phyloP scores from a whole-genome alignment of 1,284 basidiomycete species.

The Cutaneotrichosporon daszewskae region DNA sequence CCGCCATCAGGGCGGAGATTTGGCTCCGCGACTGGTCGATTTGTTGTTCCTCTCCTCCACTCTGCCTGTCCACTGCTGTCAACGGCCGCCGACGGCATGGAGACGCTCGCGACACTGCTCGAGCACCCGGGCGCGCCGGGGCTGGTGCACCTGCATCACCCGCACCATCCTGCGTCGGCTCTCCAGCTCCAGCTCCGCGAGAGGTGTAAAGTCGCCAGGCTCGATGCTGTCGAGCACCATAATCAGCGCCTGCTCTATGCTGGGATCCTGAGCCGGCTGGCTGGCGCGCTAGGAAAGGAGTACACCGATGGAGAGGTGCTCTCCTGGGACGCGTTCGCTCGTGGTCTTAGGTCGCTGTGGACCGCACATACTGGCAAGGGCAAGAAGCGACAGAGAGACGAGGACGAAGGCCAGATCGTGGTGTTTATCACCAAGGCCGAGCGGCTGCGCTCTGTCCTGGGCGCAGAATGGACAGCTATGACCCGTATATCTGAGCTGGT shows the following conservation, averaged over 20 bases:
- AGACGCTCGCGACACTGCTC: slow-evolving; percentile 52
- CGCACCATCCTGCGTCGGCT: slow-evolving; percentile 49
- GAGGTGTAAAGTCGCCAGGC: slow-evolving; percentile 40
- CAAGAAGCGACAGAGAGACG: slow-evolving; percentile 13
- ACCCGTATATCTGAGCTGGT: slow-evolving; percentile 70
- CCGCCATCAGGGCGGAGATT: neutral
- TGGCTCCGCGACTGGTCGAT: neutral
- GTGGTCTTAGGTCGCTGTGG: slow-evolving; percentile 52
- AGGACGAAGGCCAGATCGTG: slow-evolving; percentile 50
- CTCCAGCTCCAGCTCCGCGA: slow-evolving; percentile 43
- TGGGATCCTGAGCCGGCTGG: slow-evolving; percentile 58
- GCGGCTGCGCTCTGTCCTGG: slow-evolving; percentile 57
- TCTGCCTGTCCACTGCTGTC: neutral
- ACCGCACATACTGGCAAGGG: slow-evolving; percentile 22
- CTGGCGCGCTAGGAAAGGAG: slow-evolving; percentile 41
- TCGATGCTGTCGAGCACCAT: slow-evolving; percentile 64
- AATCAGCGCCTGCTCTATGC: slow-evolving; percentile 63
- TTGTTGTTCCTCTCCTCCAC: slow-evolving; percentile 2
- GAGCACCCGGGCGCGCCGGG: slow-evolving; percentile 54
- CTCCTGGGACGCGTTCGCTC: slow-evolving; percentile 62
- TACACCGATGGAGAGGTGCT: slow-evolving; percentile 49
- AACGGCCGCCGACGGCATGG: slow-evolving; percentile 4
- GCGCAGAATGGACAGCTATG: slow-evolving; percentile 63
- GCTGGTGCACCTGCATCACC: slow-evolving; percentile 67
- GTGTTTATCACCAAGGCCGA: slow-evolving; percentile 66